phyloP scores from a whole-genome alignment of 164 flowering plant genomes.

The Platanus orientalis region DNA sequence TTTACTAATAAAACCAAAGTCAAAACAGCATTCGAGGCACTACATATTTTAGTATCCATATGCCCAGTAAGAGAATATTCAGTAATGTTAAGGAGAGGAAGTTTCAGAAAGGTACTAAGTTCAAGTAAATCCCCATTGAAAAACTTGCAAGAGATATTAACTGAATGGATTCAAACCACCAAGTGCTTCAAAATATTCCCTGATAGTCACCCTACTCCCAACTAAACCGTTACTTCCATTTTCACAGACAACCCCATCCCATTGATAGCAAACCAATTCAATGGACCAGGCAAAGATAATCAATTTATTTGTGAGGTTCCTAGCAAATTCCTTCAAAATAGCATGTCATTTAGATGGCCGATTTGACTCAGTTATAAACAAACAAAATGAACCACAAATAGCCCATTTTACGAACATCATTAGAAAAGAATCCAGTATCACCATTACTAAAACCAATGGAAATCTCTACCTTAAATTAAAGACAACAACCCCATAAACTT shows the following conservation, averaged over 20 bases:
- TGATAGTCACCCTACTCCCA: constrained; percentile 40
- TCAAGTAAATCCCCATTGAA: constrained; percentile 42
- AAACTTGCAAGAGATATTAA: constrained; percentile 62
- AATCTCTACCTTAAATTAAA: constrained; percentile 23
- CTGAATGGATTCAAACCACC: constrained; percentile 35
- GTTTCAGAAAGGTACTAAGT: constrained; percentile 32
- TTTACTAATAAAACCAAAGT: constrained; percentile 65
- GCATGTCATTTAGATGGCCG: constrained; percentile 49
- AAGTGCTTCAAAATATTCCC: constrained; percentile 39
- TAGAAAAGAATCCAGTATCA: constrained; percentile 18
- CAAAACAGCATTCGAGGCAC: constrained; percentile 30
- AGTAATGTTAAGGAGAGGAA: constrained; percentile 54
- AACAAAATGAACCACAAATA: constrained; percentile 31
- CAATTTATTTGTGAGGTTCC: constrained; percentile 46
- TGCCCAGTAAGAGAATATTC: constrained; percentile 58
- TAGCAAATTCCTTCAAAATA: constrained; percentile 55
- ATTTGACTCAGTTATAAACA: constrained; percentile 24
- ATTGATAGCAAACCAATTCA: constrained; percentile 53
- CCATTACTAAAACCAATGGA: too few relatives aligned
- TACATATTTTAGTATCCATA: constrained; percentile 40
- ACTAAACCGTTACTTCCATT: constrained; percentile 14
- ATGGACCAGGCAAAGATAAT: constrained; percentile 42
- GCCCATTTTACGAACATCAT: constrained; percentile 41
- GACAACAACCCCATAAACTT: constrained; percentile 18
- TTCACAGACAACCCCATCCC: constrained; percentile 77